Conservation (phyloP, 1,284 basidiomycete species). For the Puccinia horiana region DNA sequence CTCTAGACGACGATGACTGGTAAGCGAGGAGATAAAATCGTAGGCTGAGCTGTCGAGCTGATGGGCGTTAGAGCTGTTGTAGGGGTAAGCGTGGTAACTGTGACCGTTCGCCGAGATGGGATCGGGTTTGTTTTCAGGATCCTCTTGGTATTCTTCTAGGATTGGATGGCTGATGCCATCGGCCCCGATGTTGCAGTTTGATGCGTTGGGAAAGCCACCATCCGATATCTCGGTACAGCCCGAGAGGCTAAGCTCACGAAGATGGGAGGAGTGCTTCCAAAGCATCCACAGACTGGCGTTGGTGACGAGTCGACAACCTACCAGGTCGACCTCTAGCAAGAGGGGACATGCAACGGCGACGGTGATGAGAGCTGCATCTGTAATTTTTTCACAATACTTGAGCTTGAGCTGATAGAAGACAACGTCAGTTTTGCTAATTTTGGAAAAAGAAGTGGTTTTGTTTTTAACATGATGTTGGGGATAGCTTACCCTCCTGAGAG, state of each 20-base stretch:
- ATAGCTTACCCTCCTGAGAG: constrained; percentile 67
- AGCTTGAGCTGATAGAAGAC: constrained; percentile 72
- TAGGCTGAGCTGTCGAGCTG: constrained; percentile 20
- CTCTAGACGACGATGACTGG: constrained; percentile 46
- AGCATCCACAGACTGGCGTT: constrained; percentile 78
- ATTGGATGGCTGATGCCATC: constrained; percentile 36
- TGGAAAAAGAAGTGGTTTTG: neutral
- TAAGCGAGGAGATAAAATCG: constrained; percentile 9
- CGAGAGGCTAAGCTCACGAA: constrained; percentile 87
- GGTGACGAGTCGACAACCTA: constrained; percentile 76
- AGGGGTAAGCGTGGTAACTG: constrained; percentile 32
- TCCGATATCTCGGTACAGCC: constrained; percentile 79
- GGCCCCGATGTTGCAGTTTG: constrained; percentile 60
- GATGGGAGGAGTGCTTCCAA: constrained; percentile 75
- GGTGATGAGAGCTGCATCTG: constrained; percentile 75
- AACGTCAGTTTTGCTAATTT: no score
- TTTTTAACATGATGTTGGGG: neutral
- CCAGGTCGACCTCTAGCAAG: constrained; percentile 90
- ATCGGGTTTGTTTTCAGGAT: neutral
- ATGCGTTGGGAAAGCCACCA: constrained; percentile 76
- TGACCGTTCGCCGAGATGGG: neutral
- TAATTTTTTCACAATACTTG: constrained; percentile 72
- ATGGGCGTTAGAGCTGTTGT: constrained; percentile 11
- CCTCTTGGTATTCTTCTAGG: neutral
- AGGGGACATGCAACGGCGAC: constrained; percentile 81